Base-by-base conservation (phyloP, 805 yeast genomes). In the Cyberlindnera sargentensis region DNA sequence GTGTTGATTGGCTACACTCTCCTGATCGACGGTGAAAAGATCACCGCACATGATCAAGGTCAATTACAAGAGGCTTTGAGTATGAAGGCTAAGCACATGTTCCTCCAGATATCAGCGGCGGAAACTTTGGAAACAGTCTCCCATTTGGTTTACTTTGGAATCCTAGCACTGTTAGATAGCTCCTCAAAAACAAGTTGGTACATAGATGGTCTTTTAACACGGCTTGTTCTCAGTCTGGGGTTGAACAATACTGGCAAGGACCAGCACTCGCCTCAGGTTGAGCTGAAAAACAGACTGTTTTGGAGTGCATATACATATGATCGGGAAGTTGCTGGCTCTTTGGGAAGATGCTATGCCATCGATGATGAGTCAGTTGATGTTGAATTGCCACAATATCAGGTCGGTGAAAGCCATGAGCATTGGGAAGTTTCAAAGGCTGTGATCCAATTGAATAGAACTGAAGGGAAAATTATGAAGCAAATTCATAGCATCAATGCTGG, bases 1-100 rank as follows among this genome's bases (percentile, higher is more conserved):
- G 64, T 75, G 60, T 76, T 79, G 5, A 71, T 75, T 35, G 81
- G 82, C 2, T 73, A 78, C 43, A 71, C 78, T 8, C 68, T 77
- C 3, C 56, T 76, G 40, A 70, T 69, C 36, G 58, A 69, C 42
- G 68, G 69, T 4, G 68, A 67, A 4, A 55, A 62, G 47, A 47
- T 71, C 6, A 15, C 25, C 23, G 8, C 30, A 7, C 9, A 6
- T 28, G 30, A 28, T 7, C 30, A 28, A 7, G 9, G 15, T 10
- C 24, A 33, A 5, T 64, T 62, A 41, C 67, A 63, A 5, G 52
- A 69, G 36, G 66, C 71, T 34, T 70, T 65, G 36, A 67, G 61
- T 42, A 66, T 73, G 39, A 65, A 71, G 3, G 59, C 58, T 10
- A 55, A 67, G 35, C 30, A 8, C 24, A 31, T 31, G 30, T 25